phyloP scores from a whole-genome alignment of 2,329 filamentous ascomycete species.

The Colletotrichum limetticola region DNA sequence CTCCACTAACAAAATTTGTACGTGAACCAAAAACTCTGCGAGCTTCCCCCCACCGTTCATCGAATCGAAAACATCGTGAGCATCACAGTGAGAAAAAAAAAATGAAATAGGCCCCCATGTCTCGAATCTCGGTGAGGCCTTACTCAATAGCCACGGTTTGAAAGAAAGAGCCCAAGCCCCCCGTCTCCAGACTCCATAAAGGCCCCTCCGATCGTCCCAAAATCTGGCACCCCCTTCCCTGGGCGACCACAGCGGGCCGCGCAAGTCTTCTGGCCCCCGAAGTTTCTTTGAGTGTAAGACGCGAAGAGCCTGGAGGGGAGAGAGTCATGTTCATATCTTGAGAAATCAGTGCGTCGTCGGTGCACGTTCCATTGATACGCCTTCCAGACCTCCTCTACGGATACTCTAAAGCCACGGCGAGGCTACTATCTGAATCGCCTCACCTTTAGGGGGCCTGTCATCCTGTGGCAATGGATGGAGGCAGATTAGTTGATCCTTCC shows the following conservation, averaged over 20 bases:
- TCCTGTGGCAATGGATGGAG: background rate
- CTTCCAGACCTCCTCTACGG: too few relatives aligned
- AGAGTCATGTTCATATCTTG: slow-evolving; percentile 4
- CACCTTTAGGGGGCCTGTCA: background rate
- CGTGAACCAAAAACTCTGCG: background rate
- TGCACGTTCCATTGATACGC: background rate
- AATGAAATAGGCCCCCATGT: background rate
- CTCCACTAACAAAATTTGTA: background rate
- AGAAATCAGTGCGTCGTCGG: background rate
- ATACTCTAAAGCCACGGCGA: background rate
- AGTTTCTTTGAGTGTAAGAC: background rate
- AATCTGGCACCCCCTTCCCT: slow-evolving; percentile 43
- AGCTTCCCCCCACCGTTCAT: background rate
- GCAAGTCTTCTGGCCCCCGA: background rate
- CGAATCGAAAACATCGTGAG: background rate
- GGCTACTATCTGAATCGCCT: background rate
- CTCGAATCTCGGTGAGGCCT: slow-evolving; percentile 3
- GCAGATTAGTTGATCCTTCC: background rate
- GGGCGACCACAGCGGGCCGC: slow-evolving; percentile 15
- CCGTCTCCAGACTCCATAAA: slow-evolving; percentile 41
- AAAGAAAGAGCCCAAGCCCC: background rate
- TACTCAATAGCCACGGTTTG: slow-evolving; percentile 10
- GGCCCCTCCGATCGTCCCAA: slow-evolving; percentile 56
- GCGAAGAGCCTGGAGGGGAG: background rate
- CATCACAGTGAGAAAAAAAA: background rate